Evolutionary conservation across 1,284 basidiomycete genomes (phyloP).

Genomic region (Sporisorium iseilematis-ciliati): DNA sequence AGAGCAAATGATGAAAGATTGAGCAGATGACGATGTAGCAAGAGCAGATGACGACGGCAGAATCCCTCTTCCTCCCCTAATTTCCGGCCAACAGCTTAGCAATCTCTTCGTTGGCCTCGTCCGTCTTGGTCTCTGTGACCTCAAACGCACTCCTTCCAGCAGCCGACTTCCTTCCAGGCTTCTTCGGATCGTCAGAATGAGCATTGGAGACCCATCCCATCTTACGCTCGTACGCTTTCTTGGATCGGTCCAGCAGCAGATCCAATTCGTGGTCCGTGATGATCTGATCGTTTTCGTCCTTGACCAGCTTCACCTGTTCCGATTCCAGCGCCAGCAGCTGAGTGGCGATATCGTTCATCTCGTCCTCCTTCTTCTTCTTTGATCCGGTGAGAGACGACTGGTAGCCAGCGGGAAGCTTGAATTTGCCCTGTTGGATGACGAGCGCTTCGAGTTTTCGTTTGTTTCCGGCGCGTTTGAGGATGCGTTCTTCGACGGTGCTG

Average conservation of each 20-base stretch:
- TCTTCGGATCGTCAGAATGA: constrained; percentile 18
- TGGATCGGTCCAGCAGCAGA: constrained; percentile 82
- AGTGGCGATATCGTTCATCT: constrained; percentile 75
- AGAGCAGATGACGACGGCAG: background rate
- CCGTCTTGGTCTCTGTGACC: constrained; percentile 80
- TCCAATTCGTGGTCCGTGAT: constrained; percentile 83
- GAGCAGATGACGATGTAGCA: background rate
- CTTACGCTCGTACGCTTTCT: constrained; percentile 81
- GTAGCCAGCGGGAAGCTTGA: constrained; percentile 35
- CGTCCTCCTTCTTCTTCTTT: constrained; percentile 58
- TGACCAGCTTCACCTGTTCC: constrained; percentile 88
- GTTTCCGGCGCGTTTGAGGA: constrained; percentile 87
- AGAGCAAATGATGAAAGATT: too few relatives aligned
- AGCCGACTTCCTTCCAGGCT: constrained; percentile 20
- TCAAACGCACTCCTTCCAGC: constrained; percentile 77
- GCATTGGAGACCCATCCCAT: constrained; percentile 77
- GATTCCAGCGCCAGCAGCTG: constrained; percentile 83
- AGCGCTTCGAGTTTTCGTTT: constrained; percentile 90
- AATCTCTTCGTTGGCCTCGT: constrained; percentile 79
- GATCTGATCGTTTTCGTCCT: constrained; percentile 79
- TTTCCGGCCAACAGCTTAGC: constrained; percentile 72
- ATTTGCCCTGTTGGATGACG: constrained; percentile 87
- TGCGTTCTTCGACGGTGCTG: constrained; percentile 88
- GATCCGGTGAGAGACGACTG: constrained; percentile 72
- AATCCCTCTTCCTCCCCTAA: background rate